These are phyloP conservation scores for Phaeolepiota aurea DNA, from an alignment of 768 basidiomycete genomes.

Conservation along the genomic window DNA sequence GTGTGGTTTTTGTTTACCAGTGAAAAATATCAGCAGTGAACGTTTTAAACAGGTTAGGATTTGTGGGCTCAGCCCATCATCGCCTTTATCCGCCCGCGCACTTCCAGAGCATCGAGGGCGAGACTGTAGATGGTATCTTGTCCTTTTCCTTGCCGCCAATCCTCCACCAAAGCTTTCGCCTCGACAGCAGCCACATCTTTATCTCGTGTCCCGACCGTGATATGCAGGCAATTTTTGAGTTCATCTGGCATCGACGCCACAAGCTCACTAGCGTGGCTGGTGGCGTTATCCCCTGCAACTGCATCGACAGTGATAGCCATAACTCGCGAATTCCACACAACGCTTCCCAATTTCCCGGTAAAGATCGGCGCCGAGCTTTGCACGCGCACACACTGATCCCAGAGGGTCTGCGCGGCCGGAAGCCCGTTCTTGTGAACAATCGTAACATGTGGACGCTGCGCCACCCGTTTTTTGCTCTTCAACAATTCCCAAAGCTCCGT, in stretches of 20 bases:
- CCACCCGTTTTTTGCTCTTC: conserved; percentile 35
- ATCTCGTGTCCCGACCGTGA: conserved; percentile 76
- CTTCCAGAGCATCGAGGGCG: conserved; percentile 4
- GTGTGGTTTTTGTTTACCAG: too few relatives aligned
- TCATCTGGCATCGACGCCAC: conserved; percentile 35
- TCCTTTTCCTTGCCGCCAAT: conserved; percentile 32
- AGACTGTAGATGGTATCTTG: conserved; percentile 2
- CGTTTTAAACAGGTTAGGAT: too few relatives aligned
- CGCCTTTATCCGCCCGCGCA: conserved; percentile 10
- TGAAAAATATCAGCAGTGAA: too few relatives aligned
- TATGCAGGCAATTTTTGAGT: conserved; percentile 53
- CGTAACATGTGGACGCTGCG: conserved; percentile 73
- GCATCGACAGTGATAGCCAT: conserved; percentile 58
- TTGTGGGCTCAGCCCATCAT: conserved; percentile 7
- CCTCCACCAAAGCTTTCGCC: conserved; percentile 56
- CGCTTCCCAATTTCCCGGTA: conserved; percentile 44
- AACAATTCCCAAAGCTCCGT: conserved; percentile 53
- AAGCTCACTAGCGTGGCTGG: conserved; percentile 40
- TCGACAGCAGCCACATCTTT: conserved; percentile 53
- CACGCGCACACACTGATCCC: conserved; percentile 43
- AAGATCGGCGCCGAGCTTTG: conserved; percentile 40
- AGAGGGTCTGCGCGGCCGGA: conserved; percentile 21
- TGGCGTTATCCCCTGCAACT: conserved; percentile 19
- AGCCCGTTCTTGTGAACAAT: conserved; percentile 63
- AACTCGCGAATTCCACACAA: conserved; percentile 72